phyloP scores from a whole-genome alignment of 495 filamentous ascomycete species.

The Aspergillus heteromorphus region DNA sequence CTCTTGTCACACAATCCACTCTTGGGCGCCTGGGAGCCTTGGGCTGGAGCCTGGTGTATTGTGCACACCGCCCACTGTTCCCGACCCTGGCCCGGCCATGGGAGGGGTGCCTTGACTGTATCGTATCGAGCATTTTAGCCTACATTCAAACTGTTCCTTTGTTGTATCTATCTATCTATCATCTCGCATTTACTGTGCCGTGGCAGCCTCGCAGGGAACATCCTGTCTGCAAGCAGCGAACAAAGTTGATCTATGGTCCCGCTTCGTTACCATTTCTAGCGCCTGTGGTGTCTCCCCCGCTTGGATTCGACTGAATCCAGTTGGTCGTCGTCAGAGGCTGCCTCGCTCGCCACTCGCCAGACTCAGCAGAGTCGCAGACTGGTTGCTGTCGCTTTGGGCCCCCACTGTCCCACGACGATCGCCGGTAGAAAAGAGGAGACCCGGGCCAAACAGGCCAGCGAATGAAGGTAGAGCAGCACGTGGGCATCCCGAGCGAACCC shows the following conservation, averaged over 20 bases:
- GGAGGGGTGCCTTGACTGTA: constrained; percentile 16
- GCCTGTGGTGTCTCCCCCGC: background rate
- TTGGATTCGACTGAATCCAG: background rate
- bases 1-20: background rate
- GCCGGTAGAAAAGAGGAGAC: background rate
- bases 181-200: background rate
- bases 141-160: background rate
- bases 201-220: background rate
- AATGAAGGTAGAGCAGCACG: constrained; percentile 4
- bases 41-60: constrained; percentile 1
- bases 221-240: constrained; percentile 6
- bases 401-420: constrained; percentile 9
- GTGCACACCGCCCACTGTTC: background rate
- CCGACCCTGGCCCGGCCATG: background rate
- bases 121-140: constrained; percentile 12
- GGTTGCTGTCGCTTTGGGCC: background rate
- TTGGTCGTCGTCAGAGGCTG: constrained; percentile 2
- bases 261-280: background rate
- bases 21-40: background rate
- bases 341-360: constrained; percentile 5
- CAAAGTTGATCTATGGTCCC: constrained; percentile 5
- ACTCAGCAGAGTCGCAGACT: background rate
- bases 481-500: background rate
- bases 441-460: background rate
- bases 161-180: background rate